Evolutionary conservation across 305 asterid genomes (phyloP).

Genomic region (Coffea humblotiana): DNA sequence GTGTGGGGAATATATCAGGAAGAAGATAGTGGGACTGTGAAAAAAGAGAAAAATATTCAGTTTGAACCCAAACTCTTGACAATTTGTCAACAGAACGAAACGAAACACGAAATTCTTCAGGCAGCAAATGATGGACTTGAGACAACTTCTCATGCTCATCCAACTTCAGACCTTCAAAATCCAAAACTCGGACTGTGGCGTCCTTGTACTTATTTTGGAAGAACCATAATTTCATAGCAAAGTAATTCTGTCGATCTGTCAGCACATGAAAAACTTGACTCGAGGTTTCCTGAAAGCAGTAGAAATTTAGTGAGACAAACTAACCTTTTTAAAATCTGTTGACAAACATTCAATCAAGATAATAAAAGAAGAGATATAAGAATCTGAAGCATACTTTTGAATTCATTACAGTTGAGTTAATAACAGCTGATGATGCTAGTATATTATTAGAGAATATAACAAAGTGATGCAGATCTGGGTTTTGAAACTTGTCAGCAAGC

Average conservation of each 20-base stretch:
- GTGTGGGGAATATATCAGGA: conserved; percentile 67
- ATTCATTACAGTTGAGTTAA: conserved; percentile 82
- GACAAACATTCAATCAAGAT: conserved; percentile 7
- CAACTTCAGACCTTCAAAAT: conserved; percentile 73
- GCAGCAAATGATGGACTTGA: conserved; percentile 60
- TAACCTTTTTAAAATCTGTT: conserved; percentile 18
- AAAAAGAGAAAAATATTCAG: conserved; percentile 77
- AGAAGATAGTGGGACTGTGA: conserved; percentile 85
- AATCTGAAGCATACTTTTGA: conserved; percentile 56
- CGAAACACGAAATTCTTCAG: conserved; percentile 90
- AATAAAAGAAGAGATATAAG: conserved; percentile 15
- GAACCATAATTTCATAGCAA: conserved; percentile 91
- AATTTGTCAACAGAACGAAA: conserved; percentile 60
- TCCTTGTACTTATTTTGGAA: conserved; percentile 59
- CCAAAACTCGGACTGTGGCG: conserved; percentile 87
- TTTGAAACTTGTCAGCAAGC: conserved; percentile 49
- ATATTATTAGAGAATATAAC: conserved; percentile 82
- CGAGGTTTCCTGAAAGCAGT: conserved; percentile 61
- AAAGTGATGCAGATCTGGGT: conserved; percentile 79
- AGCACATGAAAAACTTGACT: conserved; percentile 86
- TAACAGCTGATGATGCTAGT: conserved; percentile 82
- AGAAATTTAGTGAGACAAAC: conserved; percentile 27
- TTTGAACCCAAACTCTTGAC: conserved; percentile 51
- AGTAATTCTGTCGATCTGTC: conserved; percentile 86
- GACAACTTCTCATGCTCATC: conserved; percentile 44